Evolutionary conservation across 148 eudicot species (phyloP).

Genomic region (Heliamphora exappendiculata): DNA sequence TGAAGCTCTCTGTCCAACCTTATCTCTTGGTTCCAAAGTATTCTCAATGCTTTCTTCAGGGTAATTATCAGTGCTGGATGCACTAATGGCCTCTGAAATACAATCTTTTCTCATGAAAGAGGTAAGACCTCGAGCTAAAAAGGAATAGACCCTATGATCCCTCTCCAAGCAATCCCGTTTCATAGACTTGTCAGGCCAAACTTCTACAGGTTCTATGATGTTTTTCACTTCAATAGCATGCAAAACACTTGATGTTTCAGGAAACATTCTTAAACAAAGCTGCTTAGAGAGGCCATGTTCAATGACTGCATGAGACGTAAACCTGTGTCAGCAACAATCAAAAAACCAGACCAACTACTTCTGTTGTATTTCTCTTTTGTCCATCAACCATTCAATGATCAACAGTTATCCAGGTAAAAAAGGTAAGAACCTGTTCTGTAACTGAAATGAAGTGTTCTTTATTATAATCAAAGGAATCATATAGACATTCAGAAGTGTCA

Average conservation of each 20-base stretch:
- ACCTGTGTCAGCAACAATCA: background rate
- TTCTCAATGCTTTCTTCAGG: slow-evolving; percentile 69
- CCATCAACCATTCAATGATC: background rate
- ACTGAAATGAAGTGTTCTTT: too few species aligned
- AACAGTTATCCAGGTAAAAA: background rate
- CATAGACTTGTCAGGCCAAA: slow-evolving; percentile 29
- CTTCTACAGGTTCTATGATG: slow-evolving; percentile 22
- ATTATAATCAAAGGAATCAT: too few species aligned
- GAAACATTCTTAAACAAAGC: slow-evolving; percentile 48
- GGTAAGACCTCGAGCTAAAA: slow-evolving; percentile 40
- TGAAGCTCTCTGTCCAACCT: slow-evolving; percentile 43
- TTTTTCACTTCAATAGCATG: slow-evolving; percentile 26
- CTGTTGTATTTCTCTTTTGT: background rate
- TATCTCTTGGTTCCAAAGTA: slow-evolving; percentile 63
- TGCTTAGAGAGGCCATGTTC: slow-evolving; percentile 56
- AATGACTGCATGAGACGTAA: slow-evolving; percentile 43
- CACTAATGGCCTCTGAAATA: slow-evolving; percentile 50
- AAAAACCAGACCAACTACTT: background rate
- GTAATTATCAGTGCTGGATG: slow-evolving; percentile 83
- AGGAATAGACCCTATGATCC: slow-evolving; percentile 49
- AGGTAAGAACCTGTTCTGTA: background rate
- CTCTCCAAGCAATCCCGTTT: slow-evolving; percentile 30
- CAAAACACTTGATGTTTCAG: slow-evolving; percentile 40
- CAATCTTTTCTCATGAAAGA: slow-evolving; percentile 41
- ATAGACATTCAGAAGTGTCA: background rate